These are phyloP conservation scores for Kwoniella newhampshirensis DNA, from an alignment of 768 basidiomycete genomes.

Conservation along the genomic window DNA sequence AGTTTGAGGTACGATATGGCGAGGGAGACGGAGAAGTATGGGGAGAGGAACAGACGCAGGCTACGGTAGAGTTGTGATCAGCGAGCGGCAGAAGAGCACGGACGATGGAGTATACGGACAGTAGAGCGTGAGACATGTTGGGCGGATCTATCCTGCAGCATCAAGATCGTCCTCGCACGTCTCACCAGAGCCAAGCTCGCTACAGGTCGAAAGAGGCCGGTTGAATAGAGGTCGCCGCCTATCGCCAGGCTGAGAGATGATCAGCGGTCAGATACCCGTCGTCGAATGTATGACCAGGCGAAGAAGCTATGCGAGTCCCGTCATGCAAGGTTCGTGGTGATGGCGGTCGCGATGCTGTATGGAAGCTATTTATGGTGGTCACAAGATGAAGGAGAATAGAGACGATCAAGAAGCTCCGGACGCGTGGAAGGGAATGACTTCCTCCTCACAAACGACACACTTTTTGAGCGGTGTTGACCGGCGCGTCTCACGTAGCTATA, in stretches of 20 bases:
- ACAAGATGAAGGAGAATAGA: not conserved
- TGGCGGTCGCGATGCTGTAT: too few species aligned
- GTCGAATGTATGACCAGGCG: too few species aligned
- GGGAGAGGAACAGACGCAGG: conserved; percentile 86
- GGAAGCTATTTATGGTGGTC: too few species aligned
- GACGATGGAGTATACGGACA: conserved; percentile 33
- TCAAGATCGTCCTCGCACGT: conserved; percentile 12
- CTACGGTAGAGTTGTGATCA: conserved; percentile 53
- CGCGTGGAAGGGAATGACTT: not conserved
- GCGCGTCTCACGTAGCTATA: not conserved
- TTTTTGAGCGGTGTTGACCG: not conserved
- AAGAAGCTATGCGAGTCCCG: too few species aligned
- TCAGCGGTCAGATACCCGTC: too few species aligned
- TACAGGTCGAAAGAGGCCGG: too few species aligned
- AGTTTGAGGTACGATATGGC: conserved; percentile 74
- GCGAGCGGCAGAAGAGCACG: not conserved
- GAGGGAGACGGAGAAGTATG: conserved; percentile 91
- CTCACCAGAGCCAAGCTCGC: too few species aligned
- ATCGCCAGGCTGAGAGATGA: too few species aligned
- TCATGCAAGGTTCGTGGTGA: too few species aligned
- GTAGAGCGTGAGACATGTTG: conserved; percentile 53
- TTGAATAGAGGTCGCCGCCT: too few species aligned
- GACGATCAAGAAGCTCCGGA: not conserved
- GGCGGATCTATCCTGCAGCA: conserved; percentile 4
- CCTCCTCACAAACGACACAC: not conserved